Evolutionary conservation across 2,329 filamentous ascomycete species (phyloP).

Genomic region (Dendryphion nanum): DNA sequence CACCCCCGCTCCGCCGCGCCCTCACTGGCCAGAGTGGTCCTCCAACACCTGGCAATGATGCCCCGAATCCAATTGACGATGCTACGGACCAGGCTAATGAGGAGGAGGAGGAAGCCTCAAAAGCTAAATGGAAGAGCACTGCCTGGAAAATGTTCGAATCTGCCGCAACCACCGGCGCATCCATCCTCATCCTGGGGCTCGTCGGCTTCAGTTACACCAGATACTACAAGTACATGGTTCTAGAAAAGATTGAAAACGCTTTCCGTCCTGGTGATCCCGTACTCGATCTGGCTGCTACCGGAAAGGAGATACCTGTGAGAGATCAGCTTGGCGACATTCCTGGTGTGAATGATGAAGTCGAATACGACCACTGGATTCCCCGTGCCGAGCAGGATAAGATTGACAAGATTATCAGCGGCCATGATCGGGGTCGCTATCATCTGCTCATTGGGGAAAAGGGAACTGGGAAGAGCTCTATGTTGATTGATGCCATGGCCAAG

Average conservation of each 20-base stretch:
- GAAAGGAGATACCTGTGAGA: conserved; percentile 33
- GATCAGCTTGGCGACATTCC: conserved; percentile 18
- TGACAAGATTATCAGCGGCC: conserved; percentile 77
- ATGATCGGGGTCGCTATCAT: conserved; percentile 78
- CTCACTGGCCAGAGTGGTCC: conserved; percentile 36
- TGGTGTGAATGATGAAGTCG: conserved; percentile 46
- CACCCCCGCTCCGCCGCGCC: conserved; percentile 14
- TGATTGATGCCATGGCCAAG: conserved; percentile 92
- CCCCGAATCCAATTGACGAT: conserved; percentile 40
- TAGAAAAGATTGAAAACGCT: conserved; percentile 90
- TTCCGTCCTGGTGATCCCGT: conserved; percentile 92
- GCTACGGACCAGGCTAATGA: conserved; percentile 19
- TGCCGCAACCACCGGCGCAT: conserved; percentile 51
- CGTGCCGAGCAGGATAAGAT: conserved; percentile 80
- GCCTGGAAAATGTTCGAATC: conserved; percentile 54
- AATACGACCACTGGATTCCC: conserved; percentile 72
- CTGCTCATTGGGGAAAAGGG: conserved; percentile 93
- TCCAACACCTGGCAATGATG: conserved; percentile 36
- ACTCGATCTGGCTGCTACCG: conserved; percentile 59
- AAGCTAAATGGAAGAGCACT: conserved; percentile 37
- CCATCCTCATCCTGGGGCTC: conserved; percentile 48
- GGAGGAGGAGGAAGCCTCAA: not conserved
- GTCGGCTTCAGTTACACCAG: conserved; percentile 48
- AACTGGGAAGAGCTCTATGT: conserved; percentile 94
- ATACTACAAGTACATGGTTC: conserved; percentile 82